phyloP scores from a whole-genome alignment of 106 monocot species.

The Allium sativum region DNA sequence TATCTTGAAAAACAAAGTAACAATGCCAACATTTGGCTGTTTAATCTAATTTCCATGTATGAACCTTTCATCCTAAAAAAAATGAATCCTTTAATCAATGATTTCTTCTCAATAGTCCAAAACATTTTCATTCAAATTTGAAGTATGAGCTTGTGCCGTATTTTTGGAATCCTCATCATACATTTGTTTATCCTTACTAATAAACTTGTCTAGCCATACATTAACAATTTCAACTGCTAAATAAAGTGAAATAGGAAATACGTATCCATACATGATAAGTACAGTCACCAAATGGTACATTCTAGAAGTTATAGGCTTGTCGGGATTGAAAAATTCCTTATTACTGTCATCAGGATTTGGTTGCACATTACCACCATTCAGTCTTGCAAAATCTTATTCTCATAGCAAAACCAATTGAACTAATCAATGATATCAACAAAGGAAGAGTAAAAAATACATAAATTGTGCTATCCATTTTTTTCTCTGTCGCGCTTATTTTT shows the following conservation, averaged over 20 bases:
- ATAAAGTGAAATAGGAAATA: constrained; percentile 78
- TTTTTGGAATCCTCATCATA: constrained; percentile 60
- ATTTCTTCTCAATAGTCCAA: constrained; percentile 17
- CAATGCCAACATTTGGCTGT: constrained; percentile 24
- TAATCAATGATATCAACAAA: constrained; percentile 51
- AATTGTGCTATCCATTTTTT: constrained; percentile 68
- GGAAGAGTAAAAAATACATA: constrained; percentile 62
- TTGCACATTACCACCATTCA: constrained; percentile 57
- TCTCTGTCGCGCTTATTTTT: constrained; percentile 68
- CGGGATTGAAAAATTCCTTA: constrained; percentile 43
- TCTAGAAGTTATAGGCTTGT: constrained; percentile 33
- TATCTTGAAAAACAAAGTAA: constrained; percentile 58
- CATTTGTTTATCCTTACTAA: constrained; percentile 67
- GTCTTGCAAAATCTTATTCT: constrained; percentile 46
- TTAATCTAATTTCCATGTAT: constrained; percentile 53
- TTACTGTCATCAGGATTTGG: constrained; percentile 12
- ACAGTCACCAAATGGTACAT: constrained; percentile 62
- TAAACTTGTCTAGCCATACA: constrained; percentile 67
- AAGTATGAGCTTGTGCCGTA: constrained; percentile 50
- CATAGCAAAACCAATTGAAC: constrained; percentile 56
- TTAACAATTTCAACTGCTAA: constrained; percentile 69
- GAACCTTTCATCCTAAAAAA: constrained; percentile 56
- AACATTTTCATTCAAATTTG: constrained; percentile 57
- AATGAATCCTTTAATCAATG: constrained; percentile 43
- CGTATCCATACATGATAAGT: constrained; percentile 68